phyloP scores from a whole-genome alignment of 83 land plant species.

The Picea engelmannii region DNA sequence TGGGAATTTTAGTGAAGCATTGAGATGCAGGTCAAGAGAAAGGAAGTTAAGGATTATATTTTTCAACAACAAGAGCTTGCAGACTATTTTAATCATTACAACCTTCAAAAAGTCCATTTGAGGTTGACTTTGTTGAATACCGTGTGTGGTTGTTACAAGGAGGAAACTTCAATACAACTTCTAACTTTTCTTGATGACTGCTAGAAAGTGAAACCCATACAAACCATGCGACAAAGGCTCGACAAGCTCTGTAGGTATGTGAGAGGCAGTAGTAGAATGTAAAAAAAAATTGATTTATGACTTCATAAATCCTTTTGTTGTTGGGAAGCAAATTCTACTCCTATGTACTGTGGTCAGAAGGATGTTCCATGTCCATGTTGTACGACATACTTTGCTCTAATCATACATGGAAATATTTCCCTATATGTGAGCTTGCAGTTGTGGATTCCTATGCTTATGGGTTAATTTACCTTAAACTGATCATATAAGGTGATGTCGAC shows the following conservation, averaged over 20 bases:
- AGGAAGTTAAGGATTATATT: conserved; percentile 13
- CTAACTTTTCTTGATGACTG: too few species aligned
- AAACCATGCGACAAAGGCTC: conserved; percentile 43
- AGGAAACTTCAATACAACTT: too few species aligned
- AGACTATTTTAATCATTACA: conserved; percentile 33
- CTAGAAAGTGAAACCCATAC: conserved; percentile 39
- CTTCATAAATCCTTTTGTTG: conserved; percentile 19
- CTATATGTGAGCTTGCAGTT: conserved; percentile 52
- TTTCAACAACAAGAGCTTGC: conserved; percentile 53
- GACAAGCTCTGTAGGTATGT: conserved; percentile 60
- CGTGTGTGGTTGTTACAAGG: conserved; percentile 39
- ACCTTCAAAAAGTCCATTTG: conserved; percentile 7
- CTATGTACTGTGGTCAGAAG: conserved; percentile 44
- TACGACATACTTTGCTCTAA: conserved; percentile 33
- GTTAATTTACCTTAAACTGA: too few species aligned
- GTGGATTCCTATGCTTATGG: conserved; percentile 50
- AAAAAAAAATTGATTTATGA: too few species aligned
- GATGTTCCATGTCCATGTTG: conserved; percentile 50
- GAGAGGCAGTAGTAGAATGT: conserved; percentile 23
- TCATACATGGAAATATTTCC: conserved; percentile 31
- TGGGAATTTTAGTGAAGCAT: conserved; percentile 73
- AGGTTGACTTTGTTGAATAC: conserved; percentile 58
- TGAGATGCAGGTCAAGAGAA: conserved; percentile 69
- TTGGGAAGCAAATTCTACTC: conserved; percentile 42
- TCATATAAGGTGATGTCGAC: too few species aligned